phyloP scores from a whole-genome alignment of 2,329 filamentous ascomycete genomes.

The Neonectria hederae region DNA sequence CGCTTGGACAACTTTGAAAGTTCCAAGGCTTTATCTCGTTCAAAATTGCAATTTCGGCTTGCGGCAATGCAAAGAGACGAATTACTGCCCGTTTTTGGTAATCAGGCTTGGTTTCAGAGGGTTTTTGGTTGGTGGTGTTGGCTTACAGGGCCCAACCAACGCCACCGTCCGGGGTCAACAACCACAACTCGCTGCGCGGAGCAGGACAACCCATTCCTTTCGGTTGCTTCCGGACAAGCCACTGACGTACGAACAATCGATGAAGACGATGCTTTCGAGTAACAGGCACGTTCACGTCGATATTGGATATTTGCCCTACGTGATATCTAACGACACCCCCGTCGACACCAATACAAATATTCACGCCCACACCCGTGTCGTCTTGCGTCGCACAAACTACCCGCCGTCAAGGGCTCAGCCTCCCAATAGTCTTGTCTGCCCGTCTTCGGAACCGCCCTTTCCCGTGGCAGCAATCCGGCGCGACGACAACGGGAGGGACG shows the following conservation, averaged over 20 bases:
- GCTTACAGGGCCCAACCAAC: conserved; percentile 8
- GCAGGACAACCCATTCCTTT: not conserved
- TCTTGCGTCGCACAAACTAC: not conserved
- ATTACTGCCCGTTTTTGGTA: not conserved
- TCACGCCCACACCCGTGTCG: not conserved
- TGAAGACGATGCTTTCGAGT: not conserved
- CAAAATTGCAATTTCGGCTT: no score
- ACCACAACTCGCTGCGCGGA: not conserved
- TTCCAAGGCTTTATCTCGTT: not conserved
- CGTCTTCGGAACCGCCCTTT: not conserved
- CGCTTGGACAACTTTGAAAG: not conserved
- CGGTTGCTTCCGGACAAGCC: not conserved
- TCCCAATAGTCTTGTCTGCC: not conserved
- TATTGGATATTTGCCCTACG: not conserved
- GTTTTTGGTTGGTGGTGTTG: conserved; percentile 12
- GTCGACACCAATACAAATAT: not conserved
- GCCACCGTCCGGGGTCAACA: conserved; percentile 5
- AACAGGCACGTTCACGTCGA: no score
- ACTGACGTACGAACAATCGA: not conserved
- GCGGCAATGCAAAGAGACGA: not conserved
- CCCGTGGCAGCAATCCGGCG: not conserved
- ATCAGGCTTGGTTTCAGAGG: not conserved
- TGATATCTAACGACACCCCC: not conserved
- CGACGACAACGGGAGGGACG: conserved; percentile 3
- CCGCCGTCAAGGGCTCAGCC: not conserved